Percentiles rank a stretch among this genome's conserved stretches.
Evolutionary conservation across 352 stramenopile species (phyloP).

Genomic region (Globisporangium okanoganense): DNA sequence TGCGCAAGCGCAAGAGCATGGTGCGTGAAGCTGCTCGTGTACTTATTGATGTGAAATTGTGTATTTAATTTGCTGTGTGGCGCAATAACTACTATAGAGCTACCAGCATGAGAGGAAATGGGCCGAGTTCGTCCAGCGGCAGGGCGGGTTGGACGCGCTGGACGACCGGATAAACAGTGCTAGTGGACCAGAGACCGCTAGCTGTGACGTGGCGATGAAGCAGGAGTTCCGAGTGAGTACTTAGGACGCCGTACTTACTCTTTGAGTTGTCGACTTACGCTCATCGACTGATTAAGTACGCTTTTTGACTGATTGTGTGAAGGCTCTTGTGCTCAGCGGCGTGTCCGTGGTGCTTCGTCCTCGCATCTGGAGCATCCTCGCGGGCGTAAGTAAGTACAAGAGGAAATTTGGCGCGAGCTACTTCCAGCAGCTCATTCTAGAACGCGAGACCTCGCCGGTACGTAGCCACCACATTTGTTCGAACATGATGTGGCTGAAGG

Average conservation of each 20-base stretch:
- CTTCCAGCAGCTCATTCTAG: slow-evolving; percentile 23
- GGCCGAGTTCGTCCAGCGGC: slow-evolving; percentile 36
- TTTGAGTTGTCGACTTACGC: not conserved
- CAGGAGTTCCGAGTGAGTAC: not conserved
- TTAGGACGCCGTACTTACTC: not conserved
- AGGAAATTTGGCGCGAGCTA: slow-evolving; percentile 23
- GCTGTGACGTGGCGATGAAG: not conserved
- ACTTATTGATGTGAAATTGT: not conserved
- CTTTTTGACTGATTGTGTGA: not conserved
- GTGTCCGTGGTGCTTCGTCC: slow-evolving; percentile 38
- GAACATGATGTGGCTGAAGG: too few relatives aligned
- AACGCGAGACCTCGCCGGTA: slow-evolving; percentile 20
- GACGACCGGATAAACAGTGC: slow-evolving; percentile 21
- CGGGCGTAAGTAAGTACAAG: slow-evolving; percentile 31
- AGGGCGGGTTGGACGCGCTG: slow-evolving; percentile 32
- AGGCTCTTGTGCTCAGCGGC: slow-evolving; percentile 39
- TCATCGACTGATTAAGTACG: not conserved
- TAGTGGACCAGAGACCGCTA: not conserved
- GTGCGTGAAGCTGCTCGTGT: slow-evolving; percentile 12
- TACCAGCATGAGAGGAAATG: slow-evolving; percentile 41
- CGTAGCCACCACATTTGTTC: too few relatives aligned
- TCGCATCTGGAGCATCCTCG: slow-evolving; percentile 35
- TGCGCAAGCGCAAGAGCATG: slow-evolving; percentile 32
- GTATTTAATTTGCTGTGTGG: not conserved
- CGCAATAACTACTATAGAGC: slow-evolving; percentile 25